Base-by-base conservation (phyloP, 805 yeast species). In the Deakozyma indianensis region DNA sequence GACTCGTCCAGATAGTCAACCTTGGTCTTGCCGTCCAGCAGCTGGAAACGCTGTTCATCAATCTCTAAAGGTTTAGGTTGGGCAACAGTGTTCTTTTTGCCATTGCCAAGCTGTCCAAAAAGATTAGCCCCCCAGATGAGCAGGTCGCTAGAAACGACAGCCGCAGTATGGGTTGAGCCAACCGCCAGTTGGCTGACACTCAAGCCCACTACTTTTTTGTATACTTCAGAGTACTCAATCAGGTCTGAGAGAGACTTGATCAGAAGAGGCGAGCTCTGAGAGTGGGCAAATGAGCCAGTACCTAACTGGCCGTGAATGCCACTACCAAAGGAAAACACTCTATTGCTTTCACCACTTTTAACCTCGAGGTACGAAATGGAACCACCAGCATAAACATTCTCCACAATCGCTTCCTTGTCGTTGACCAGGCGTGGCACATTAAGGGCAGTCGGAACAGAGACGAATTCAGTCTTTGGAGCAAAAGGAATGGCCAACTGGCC, bases 291-390 rank as follows among this genome's bases (percentile, higher is more conserved):
- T 46, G 79, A 71, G 15, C 85, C 86, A 41, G 75, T 73, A 22
- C 96, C 98, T 46, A 87, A 67, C 62, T 86, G 94, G 16, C 97
- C 98, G 54, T 75, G 72, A 44, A 81, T 59, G 3, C 96, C 95
- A 55, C 78, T 78, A 20, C 98, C 98, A 66, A 87, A 80, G 2
- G 85, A 70, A 51, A 81, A 60, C 23, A 65, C 35, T 44, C 53
- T 53, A 27, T 57, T 55, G 28, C 14, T 7, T 35, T 50, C 46
- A n/a, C 47, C 48, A 22, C 56, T 55, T 18, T 45, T 47, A 32
- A 57, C 53, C 3, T 53, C 41, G 21, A 77, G 74, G 62, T 67
- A 78, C 1, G 80, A 69, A 0, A 90, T 70, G 24, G 76, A 77
- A 38, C 81, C 82, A 29, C 84, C 79, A 14, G 95, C 90, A n/a